Conservation (phyloP, 371 early-diverging fungal genomes). For the Rhizomucor miehei region DNA sequence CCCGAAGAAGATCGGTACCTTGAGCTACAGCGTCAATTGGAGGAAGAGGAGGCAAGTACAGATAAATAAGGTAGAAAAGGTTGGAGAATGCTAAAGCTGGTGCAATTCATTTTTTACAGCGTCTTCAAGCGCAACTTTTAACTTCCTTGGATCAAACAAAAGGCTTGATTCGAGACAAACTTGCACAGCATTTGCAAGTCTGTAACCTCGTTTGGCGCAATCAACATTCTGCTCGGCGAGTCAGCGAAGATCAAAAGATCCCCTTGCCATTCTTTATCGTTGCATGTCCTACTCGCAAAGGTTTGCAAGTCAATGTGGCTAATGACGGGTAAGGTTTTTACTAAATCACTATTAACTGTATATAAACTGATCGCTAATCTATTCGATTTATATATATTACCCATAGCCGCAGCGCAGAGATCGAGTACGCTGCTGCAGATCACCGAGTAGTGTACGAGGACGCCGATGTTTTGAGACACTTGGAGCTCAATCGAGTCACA, state of each 20-base stretch:
- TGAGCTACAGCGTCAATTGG: conserved; percentile 8
- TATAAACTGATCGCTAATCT: not conserved
- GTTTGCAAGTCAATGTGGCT: not conserved
- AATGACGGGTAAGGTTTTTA: conserved; percentile 2
- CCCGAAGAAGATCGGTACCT: conserved; percentile 1
- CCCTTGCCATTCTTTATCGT: conserved; percentile 8
- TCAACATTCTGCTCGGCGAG: not conserved
- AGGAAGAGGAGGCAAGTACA: conserved; percentile 11
- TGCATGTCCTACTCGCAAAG: conserved; percentile 4
- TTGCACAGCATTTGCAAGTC: conserved; percentile 7
- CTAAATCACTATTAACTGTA: too few species aligned
- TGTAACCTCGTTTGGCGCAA: conserved; percentile 1
- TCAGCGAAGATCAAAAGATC: conserved; percentile 1
- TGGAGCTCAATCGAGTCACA: conserved; percentile 6
- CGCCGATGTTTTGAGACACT: conserved; percentile 3
- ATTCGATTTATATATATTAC: not conserved
- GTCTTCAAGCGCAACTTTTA: conserved; percentile 10
- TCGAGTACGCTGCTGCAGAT: not conserved
- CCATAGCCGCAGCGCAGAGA: conserved; percentile 5
- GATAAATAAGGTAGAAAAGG: too few species aligned
- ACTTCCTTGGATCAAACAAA: conserved; percentile 8
- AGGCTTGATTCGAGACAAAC: conserved; percentile 11
- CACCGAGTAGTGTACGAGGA: conserved; percentile 7
- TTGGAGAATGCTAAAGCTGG: not conserved
- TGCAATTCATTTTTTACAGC: conserved; percentile 1